Evolutionary conservation across 2,329 filamentous ascomycete species (phyloP).

Genomic region (Arthrobotrys entomopaga): DNA sequence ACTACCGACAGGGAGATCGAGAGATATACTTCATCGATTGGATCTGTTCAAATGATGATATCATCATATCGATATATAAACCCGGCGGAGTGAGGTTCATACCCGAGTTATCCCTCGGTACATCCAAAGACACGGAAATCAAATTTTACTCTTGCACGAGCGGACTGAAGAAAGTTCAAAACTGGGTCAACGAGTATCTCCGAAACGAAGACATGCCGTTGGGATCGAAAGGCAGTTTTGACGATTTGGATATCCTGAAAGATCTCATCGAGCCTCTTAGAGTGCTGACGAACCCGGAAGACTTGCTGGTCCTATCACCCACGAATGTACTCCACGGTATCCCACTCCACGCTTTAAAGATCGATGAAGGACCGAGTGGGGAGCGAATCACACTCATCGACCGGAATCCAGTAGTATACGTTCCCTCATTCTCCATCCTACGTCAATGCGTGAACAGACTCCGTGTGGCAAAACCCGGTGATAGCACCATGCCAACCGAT

Average conservation of each 20-base stretch:
- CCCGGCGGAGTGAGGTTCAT: slow-evolving; percentile 22
- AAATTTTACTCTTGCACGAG: slow-evolving; percentile 22
- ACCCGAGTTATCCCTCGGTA: not conserved
- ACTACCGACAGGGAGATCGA: slow-evolving; percentile 23
- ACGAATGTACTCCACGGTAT: slow-evolving; percentile 36
- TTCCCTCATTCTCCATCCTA: slow-evolving; percentile 48
- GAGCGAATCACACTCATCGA: slow-evolving; percentile 31
- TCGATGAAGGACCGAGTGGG: slow-evolving; percentile 15
- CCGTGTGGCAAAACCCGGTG: slow-evolving; percentile 4
- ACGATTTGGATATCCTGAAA: slow-evolving; percentile 35
- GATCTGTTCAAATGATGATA: slow-evolving; percentile 29
- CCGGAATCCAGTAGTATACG: slow-evolving; percentile 47
- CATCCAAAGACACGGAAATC: slow-evolving; percentile 17
- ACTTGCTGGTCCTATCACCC: slow-evolving; percentile 43
- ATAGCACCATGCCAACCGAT: not conserved
- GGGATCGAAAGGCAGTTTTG: slow-evolving; percentile 18
- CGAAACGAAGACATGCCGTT: slow-evolving; percentile 31
- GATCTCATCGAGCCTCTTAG: slow-evolving; percentile 28
- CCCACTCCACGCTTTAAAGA: slow-evolving; percentile 38
- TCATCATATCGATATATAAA: slow-evolving; percentile 45
- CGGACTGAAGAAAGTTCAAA: slow-evolving; percentile 11
- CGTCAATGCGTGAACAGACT: slow-evolving; percentile 47
- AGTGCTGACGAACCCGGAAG: slow-evolving; percentile 29
- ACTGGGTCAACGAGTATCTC: slow-evolving; percentile 36
- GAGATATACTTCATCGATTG: slow-evolving; percentile 50